Conservation (phyloP, 306 rosid species). For the Cicer pinnatifidum region DNA sequence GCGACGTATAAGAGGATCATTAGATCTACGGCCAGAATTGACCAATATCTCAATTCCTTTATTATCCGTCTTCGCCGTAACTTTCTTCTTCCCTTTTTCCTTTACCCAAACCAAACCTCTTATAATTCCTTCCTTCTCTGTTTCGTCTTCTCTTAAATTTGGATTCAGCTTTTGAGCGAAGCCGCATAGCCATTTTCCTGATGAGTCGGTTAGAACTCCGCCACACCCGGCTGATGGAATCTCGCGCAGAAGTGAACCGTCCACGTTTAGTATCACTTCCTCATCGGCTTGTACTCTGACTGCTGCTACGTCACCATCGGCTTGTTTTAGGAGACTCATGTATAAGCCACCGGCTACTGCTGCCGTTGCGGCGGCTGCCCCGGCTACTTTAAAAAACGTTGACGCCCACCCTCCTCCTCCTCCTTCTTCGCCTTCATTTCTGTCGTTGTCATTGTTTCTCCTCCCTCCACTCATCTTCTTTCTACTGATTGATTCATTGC, state of each 20-base stretch:
- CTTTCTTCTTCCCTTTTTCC: neutral
- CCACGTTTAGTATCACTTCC: neutral
- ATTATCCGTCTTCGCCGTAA: neutral
- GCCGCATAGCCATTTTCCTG: neutral
- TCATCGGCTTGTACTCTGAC: neutral
- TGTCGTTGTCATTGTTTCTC: neutral
- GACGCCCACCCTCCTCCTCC: slow-evolving; percentile 5
- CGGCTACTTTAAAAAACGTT: neutral
- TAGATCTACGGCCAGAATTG: neutral
- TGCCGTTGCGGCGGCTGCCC: slow-evolving; percentile 2
- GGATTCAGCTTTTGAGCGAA: neutral
- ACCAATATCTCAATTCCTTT: neutral
- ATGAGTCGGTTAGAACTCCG: neutral
- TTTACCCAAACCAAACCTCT: neutral
- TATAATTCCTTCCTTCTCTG: neutral
- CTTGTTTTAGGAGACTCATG: neutral
- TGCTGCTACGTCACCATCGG: neutral
- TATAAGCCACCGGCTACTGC: neutral
- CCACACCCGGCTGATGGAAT: slow-evolving; percentile 1
- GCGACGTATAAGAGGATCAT: neutral
- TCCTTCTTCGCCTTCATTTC: neutral
- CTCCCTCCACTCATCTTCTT: neutral
- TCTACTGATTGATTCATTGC: too few species aligned
- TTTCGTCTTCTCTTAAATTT: neutral
- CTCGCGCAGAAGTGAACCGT: neutral